Base-by-base conservation (phyloP, 805 yeast species). In the Naumovozyma castellii region DNA sequence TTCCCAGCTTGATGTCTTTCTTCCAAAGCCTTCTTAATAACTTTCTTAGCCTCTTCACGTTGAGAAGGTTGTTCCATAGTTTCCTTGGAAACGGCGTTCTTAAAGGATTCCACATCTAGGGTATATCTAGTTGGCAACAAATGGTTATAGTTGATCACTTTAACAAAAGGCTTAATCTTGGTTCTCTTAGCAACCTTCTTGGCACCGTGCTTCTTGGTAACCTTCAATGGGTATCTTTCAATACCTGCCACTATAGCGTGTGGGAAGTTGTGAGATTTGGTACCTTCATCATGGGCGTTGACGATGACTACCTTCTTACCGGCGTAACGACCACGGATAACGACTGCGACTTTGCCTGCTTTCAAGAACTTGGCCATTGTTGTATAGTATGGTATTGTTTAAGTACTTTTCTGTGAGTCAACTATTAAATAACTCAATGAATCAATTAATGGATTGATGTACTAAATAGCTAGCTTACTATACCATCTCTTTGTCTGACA, bases 251-350 rank as follows among this genome's bases (percentile, higher is more conserved):
- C 98, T 63, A 92, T 78, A 68, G 98, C 98, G 66, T 92, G 97
- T 69, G 96, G 95, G 84, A 87, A 92, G 65, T 94, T 92, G 78
- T 90, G 97, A 54, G 92, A 69, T 78, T 92, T 92, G 76, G 97
- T 77, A 69, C 98, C 98, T 67, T 92, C 97, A 67, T 92, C 97
- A 70, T 84, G 94, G 60, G 96, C 90, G 74, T 85, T 87, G 68
- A 92, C 88, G 68, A 92, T 86, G 70, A 92, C 98, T 59, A 92
- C 98, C 84, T 92, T 92, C 84, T 88, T 90, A 79, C 98, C 98
- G 71, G 98, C 98, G 85, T 79, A 90, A 78, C 98, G 92, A 68
- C 98, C 98, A 73, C 97, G 90, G 73, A 88, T 94, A 71, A 92
- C 88, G 76, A 92, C 88, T 77, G 97, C 94, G 82, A 90, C 97